phyloP scores from a whole-genome alignment of 73 alveolate genomes.

The Paramecium tetraurelia region DNA sequence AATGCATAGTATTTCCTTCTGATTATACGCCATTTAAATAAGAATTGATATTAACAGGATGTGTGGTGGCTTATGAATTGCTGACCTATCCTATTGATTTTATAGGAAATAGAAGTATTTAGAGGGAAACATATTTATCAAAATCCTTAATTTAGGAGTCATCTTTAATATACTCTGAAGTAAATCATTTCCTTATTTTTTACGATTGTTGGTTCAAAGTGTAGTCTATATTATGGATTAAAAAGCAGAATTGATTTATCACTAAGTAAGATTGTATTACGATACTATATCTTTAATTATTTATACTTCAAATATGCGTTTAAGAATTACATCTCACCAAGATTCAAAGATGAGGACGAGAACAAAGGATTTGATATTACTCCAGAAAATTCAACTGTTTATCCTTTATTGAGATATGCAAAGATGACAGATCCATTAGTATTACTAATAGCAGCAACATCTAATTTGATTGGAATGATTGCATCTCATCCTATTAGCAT shows the following conservation, averaged over 20 bases:
- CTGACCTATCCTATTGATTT: constrained; percentile 8
- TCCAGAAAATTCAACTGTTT: background rate
- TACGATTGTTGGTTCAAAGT: background rate
- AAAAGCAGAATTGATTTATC: constrained; percentile 19
- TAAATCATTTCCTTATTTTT: background rate
- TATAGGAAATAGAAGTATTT: background rate
- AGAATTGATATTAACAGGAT: background rate
- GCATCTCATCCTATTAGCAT: constrained; percentile 2
- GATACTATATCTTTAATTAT: constrained; percentile 5
- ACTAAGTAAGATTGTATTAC: background rate
- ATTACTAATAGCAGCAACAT: background rate
- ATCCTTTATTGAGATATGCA: constrained; percentile 9
- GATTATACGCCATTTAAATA: constrained; percentile 12
- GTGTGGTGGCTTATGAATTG: background rate
- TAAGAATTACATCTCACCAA: background rate
- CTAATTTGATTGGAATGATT: constrained; percentile 8
- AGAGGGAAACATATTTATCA: background rate
- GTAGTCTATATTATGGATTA: background rate
- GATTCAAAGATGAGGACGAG: background rate
- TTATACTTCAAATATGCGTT: constrained; percentile 6
- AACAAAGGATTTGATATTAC: background rate
- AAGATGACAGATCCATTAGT: constrained; percentile 1
- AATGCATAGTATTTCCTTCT: background rate
- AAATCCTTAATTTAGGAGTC: constrained; percentile 9
- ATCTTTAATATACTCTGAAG: background rate